Evolutionary conservation across 208 protist species (phyloP), one percentile per base, ranked within the genome.

Genomic region (Balamuthia mandrillaris): DNA sequence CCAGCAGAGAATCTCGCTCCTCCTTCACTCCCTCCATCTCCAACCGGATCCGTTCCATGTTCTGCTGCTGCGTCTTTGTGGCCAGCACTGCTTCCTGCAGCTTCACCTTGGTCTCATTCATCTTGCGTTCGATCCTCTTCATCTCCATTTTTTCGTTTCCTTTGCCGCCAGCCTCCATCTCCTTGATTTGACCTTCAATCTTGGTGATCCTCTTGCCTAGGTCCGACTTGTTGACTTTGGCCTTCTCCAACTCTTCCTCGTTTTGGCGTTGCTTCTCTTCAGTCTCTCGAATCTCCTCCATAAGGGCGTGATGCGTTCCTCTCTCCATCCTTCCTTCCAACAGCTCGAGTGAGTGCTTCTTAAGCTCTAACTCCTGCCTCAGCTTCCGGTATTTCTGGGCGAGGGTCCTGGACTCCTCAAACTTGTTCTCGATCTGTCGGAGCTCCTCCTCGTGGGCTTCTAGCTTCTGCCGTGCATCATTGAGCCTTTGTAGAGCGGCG

Each of bases 391-490:
- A 58, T 49, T 78, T 49, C 27, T 35, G 3, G 2, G 70, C 52
- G 45, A 42, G 24, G 0, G 52, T 49, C 45, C 70, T 54, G 0
- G 70, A 60, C 45, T 58, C 39, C 16, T 52, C 84, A 31, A 92
- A 82, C 58, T 95, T 88, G 75, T 93, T 91, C 2, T 94, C 94
- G 10, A 92, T 63, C 72, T 93, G 87, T 75, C 74, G 35, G 33
- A 88, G 39, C 39, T 86, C 52, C 85, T 95, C 29, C 42, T 87
- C 84, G 12, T 90, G 66, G 12, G 66, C 29, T 2, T 66, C 77
- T 42, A 93, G 89, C 39, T 90, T 86, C 35, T 58, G 45, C 77
- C 84, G 85, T 4, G 54, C 24, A 33, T 90, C 77, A 56, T 91
- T 90, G 14, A 93, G 41, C 37, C 90, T 33, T 54, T 90, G 87